phyloP scores from a whole-genome alignment of 192 early-diverging fungal genomes.

The Phlyctochytrium bullatum region DNA sequence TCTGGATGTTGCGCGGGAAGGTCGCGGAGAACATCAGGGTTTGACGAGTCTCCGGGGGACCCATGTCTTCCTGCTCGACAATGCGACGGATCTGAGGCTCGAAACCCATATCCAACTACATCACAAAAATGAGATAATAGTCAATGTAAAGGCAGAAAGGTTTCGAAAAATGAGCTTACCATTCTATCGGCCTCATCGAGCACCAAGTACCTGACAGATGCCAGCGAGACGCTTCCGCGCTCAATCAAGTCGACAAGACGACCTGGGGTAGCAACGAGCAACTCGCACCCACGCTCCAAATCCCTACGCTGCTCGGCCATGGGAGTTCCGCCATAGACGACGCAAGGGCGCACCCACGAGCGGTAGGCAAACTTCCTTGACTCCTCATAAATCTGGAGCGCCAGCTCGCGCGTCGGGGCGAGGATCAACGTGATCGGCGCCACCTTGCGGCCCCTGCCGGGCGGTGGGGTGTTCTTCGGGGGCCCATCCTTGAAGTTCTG shows the following conservation, averaged over 20 bases:
- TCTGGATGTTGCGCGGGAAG: constrained; percentile 89
- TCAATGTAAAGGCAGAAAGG: constrained; percentile 11
- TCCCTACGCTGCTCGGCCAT: constrained; percentile 84
- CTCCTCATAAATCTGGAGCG: constrained; percentile 92
- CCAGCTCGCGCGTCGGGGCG: constrained; percentile 94
- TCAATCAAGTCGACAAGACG: constrained; percentile 89
- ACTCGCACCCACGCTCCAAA: constrained; percentile 88
- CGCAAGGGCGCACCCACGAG: constrained; percentile 89
- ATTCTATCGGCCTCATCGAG: constrained; percentile 60
- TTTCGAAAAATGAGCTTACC: constrained; percentile 17
- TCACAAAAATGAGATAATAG: constrained; percentile 21
- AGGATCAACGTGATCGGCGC: constrained; percentile 78
- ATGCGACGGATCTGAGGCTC: constrained; percentile 89
- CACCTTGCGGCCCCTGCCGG: constrained; percentile 36
- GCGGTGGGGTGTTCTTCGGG: constrained; percentile 4
- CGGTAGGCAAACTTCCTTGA: constrained; percentile 63
- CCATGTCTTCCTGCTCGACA: constrained; percentile 74
- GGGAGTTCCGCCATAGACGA: constrained; percentile 94
- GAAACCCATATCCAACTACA: constrained; percentile 92
- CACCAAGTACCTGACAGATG: constrained; percentile 67
- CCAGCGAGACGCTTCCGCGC: constrained; percentile 71
- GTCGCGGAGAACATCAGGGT: constrained; percentile 99
- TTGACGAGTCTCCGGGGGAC: constrained; percentile 57
- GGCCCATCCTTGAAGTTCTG: constrained; percentile 82
- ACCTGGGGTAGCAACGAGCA: constrained; percentile 93